Conservation (phyloP, 148 eudicot genomes). For the Pharnaceum exiguum region DNA sequence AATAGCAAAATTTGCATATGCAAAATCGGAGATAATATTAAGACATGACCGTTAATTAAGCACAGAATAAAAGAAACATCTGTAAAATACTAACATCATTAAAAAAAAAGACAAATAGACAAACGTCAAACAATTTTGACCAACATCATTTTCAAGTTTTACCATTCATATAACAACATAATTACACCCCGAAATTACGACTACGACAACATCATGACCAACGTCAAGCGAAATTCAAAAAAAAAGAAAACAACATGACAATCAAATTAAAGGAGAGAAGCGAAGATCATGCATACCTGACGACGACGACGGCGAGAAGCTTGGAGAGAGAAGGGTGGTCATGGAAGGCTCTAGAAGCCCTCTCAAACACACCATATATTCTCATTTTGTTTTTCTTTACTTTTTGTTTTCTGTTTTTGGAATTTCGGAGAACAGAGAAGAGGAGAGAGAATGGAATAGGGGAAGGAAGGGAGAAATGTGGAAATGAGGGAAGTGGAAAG, state of each 20-base stretch:
- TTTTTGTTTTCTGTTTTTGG: no score
- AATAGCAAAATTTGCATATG: no score
- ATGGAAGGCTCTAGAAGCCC: slow-evolving; percentile 35
- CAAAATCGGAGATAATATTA: no score
- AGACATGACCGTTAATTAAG: no score
- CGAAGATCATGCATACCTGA: slow-evolving; percentile 25
- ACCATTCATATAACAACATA: background rate
- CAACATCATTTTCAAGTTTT: background rate
- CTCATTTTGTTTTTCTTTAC: slow-evolving; percentile 31
- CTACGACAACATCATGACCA: background rate
- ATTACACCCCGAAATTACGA: no score
- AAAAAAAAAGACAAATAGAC: no score
- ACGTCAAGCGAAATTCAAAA: background rate
- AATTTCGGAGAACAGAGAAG: no score
- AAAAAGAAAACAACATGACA: background rate
- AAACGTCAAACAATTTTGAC: background rate
- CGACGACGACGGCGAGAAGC: slow-evolving; percentile 48
- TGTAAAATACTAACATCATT: no score
- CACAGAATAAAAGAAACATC: no score
- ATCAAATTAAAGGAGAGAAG: background rate
- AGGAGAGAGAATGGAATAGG: background rate
- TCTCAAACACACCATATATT: slow-evolving; percentile 27
- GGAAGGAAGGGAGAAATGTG: slow-evolving; percentile 10
- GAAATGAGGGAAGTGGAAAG: background rate
- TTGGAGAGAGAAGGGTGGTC: slow-evolving; percentile 43